Evolutionary conservation across 495 filamentous ascomycete species (phyloP), one percentile per base, ranked within the genome.

Genomic region (Penicillium paxilli): DNA sequence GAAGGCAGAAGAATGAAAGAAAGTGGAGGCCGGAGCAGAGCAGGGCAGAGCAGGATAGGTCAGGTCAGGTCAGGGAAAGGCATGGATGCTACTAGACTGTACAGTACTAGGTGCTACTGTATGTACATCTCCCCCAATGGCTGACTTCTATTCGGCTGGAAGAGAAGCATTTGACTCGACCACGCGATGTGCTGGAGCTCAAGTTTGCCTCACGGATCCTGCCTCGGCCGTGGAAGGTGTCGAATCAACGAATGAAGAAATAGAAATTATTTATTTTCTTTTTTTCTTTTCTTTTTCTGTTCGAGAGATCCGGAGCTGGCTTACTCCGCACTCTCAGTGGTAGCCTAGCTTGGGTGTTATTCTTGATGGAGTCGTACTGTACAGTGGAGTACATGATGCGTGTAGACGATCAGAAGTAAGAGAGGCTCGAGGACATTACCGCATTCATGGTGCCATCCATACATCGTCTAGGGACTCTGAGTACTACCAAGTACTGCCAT

Each of bases 91-190:
- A n/a, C n/a, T n/a, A n/a, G n/a, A n/a, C n/a, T n/a, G n/a, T n/a
- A n/a, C n/a, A n/a, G n/a, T n/a, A n/a, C n/a, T n/a, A n/a, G n/a
- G n/a, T n/a, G n/a, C n/a, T n/a, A n/a, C n/a, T n/a, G n/a, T n/a
- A n/a, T n/a, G n/a, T n/a, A n/a, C n/a, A n/a, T n/a, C n/a, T n/a
- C n/a, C n/a, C n/a, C n/a, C 46, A 28, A 49, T 41, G 48, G 49
- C 28, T 45, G 47, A 46, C 56, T 44, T 24, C 19, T 51, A 5
- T 5, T 5, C 21, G 19, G 38, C 44, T 49, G 55, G 26, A 49
- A 49, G 47, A 46, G n/a, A n/a, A n/a, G 38, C 51, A 52, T 65
- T 60, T 67, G 62, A 66, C 59, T 67, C 51, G 62, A 56, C 62
- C 58, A 67, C 59, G 53, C 63, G 59, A 63, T 59, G 47, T 26